Evolutionary conservation across 768 basidiomycete genomes (phyloP).

Genomic region (Tulasnella sp.): DNA sequence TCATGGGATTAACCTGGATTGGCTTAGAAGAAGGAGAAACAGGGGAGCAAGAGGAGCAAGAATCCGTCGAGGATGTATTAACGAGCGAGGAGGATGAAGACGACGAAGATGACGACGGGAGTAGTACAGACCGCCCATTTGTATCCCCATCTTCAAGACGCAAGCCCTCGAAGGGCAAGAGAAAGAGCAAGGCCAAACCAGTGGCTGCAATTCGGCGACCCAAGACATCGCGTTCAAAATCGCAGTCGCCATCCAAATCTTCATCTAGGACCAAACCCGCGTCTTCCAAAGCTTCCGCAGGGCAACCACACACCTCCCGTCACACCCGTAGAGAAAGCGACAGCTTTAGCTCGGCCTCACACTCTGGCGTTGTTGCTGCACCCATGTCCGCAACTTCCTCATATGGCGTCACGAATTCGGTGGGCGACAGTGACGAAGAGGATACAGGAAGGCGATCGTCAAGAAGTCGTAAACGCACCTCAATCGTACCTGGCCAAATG

Average conservation of each 20-base stretch:
- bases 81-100: constrained; percentile 2
- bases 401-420: neutral
- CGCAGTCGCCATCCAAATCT: constrained; percentile 28
- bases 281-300: neutral
- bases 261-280: neutral
- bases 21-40: too few species aligned
- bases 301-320: neutral
- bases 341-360: constrained; percentile 5
- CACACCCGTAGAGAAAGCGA: constrained; percentile 21
- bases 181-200: neutral
- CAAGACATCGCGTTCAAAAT: neutral
- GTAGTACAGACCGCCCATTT: constrained; percentile 1
- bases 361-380: neutral
- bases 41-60: neutral
- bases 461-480: constrained; percentile 44
- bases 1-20: too few species aligned
- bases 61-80: neutral
- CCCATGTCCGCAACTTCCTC: constrained; percentile 16
- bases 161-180: constrained; percentile 1
- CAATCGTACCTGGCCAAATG: constrained; percentile 74
- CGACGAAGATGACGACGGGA: constrained; percentile 23
- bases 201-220: neutral
- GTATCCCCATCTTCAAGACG: constrained; percentile 12
- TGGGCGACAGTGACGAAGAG: constrained; percentile 25
- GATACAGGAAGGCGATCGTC: constrained; percentile 15